Percentiles rank a stretch among this genome's conserved stretches.
phyloP scores from a whole-genome alignment of 1,284 basidiomycete genomes.

The Porodaedalea pini region DNA sequence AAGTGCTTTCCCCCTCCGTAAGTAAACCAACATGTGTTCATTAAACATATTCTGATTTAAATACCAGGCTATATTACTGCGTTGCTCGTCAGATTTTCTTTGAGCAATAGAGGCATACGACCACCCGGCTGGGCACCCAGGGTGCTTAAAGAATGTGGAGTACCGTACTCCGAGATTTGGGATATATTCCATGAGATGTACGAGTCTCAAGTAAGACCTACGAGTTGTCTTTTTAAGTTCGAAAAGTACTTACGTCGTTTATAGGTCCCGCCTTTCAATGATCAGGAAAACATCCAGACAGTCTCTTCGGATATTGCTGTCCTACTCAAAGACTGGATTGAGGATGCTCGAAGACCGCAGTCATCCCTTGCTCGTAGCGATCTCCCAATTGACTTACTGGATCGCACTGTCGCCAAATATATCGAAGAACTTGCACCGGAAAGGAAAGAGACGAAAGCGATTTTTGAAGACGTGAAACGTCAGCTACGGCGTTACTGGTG shows the following conservation, averaged over 20 bases:
- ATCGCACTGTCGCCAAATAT: constrained; percentile 67
- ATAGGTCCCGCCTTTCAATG: constrained; percentile 81
- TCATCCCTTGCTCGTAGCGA: constrained; percentile 51
- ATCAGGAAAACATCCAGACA: constrained; percentile 69
- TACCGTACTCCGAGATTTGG: constrained; percentile 77
- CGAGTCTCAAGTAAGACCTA: constrained; percentile 67
- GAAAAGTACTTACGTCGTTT: constrained; percentile 9
- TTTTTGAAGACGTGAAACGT: constrained; percentile 66
- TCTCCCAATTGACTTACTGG: constrained; percentile 72
- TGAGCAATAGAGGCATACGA: constrained; percentile 57
- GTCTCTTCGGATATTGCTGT: constrained; percentile 77
- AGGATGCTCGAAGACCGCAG: constrained; percentile 66
- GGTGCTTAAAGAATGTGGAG: constrained; percentile 71
- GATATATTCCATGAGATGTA: constrained; percentile 85
- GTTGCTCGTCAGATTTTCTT: constrained; percentile 65
- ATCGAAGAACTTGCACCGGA: constrained; percentile 59
- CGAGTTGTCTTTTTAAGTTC: neutral
- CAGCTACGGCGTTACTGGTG: constrained; percentile 66
- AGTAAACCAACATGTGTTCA: constrained; percentile 27
- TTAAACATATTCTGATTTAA: neutral
- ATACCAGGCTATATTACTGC: constrained; percentile 61
- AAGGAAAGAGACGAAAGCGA: constrained; percentile 53
- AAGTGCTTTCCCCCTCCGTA: constrained; percentile 83
- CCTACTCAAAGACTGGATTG: constrained; percentile 72
- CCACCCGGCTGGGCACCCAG: constrained; percentile 78